These are phyloP conservation scores for Tolypocladium ophioglossoides DNA, from an alignment of 2,329 filamentous ascomycete species.

Conservation along the genomic window DNA sequence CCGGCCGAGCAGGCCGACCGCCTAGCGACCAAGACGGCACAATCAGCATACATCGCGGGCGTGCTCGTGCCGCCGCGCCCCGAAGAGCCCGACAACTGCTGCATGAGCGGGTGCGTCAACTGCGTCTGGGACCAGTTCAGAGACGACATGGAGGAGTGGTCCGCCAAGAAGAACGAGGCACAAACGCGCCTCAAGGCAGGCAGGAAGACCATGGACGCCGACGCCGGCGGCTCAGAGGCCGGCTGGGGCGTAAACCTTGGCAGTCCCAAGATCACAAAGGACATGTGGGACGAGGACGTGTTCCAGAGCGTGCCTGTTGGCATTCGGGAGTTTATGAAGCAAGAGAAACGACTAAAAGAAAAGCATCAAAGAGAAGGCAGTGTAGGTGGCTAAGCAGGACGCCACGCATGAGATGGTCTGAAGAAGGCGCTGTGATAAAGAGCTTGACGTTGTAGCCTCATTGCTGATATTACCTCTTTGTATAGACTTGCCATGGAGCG, in stretches of 20 bases:
- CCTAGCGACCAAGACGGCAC: conserved; percentile 43
- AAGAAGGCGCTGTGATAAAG: not conserved
- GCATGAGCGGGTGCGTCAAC: conserved; percentile 97
- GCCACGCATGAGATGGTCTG: not conserved
- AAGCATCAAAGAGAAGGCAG: conserved; percentile 53
- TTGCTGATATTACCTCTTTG: not conserved
- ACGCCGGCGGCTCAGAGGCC: conserved; percentile 63
- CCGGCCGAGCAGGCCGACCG: conserved; percentile 58
- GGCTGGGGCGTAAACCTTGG: conserved; percentile 44
- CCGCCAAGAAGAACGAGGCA: conserved; percentile 52
- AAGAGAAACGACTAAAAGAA: conserved; percentile 80
- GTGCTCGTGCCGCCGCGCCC: conserved; percentile 75
- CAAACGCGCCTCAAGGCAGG: conserved; percentile 35
- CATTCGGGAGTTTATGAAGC: conserved; percentile 94
- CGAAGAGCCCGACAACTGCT: conserved; percentile 92
- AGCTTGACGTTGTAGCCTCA: not conserved
- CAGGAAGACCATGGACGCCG: conserved; percentile 60
- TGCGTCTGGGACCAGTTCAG: conserved; percentile 92
- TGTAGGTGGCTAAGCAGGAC: conserved; percentile 23
- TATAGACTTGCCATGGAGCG: not conserved
- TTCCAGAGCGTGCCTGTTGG: conserved; percentile 80
- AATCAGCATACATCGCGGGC: conserved; percentile 61
- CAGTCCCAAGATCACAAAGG: conserved; percentile 32
- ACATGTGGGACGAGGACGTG: conserved; percentile 54
- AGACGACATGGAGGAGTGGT: conserved; percentile 90